A percentile compares a stretch with the other conserved stretches of the same genome.
Evolutionary conservation across 495 filamentous ascomycete species (phyloP).

Genomic region (Penicillium riverlandense): DNA sequence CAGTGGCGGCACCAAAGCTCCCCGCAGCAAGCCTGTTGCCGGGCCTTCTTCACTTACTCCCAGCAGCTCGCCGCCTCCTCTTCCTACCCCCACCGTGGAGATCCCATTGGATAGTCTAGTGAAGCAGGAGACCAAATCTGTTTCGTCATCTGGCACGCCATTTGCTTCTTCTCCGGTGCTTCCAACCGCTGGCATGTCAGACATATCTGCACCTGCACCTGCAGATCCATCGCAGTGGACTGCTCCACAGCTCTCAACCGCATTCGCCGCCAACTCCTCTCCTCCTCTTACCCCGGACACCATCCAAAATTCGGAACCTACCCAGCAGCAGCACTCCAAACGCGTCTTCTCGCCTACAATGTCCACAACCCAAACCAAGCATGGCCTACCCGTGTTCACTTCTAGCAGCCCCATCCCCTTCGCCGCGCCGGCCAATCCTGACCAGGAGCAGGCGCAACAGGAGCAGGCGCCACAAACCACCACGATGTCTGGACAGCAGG

Average conservation of each 20-base stretch:
- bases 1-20: constrained; percentile 4
- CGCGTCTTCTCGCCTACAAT: constrained; percentile 20
- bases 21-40: constrained; percentile 1
- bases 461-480: background rate
- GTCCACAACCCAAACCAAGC: constrained; percentile 29
- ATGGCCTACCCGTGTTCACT: constrained; percentile 45
- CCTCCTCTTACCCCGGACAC: constrained; percentile 18
- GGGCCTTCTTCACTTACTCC: background rate
- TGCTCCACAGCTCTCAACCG: constrained; percentile 1
- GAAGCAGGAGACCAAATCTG: background rate
- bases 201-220: background rate
- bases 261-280: constrained; percentile 5
- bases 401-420: constrained; percentile 46
- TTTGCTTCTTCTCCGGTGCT: background rate
- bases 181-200: background rate
- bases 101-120: background rate
- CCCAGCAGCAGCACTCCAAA: constrained; percentile 5
- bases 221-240: background rate
- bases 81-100: constrained; percentile 1
- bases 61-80: constrained; percentile 4
- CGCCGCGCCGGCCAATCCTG: constrained; percentile 11
- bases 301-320: background rate
- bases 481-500: background rate
- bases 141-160: background rate
- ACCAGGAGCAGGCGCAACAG: background rate